A percentile compares a stretch with the other conserved stretches of the same genome.
These are phyloP conservation scores for Acorus gramineus DNA, from an alignment of 106 monocot genomes.

Conservation along the genomic window DNA sequence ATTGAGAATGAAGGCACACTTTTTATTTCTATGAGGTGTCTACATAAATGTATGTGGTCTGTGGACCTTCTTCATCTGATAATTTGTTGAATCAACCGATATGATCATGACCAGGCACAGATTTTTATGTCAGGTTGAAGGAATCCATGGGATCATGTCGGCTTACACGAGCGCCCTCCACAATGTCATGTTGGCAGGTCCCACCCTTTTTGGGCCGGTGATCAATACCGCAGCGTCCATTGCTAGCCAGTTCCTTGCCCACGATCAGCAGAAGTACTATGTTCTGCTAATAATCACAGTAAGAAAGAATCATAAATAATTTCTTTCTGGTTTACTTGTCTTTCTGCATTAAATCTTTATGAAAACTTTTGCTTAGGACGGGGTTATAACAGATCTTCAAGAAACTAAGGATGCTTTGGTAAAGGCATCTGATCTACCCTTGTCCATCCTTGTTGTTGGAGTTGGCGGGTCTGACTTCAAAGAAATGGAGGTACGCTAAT, in stretches of 20 bases:
- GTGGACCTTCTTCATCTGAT: too few species aligned
- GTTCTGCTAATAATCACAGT: constrained; percentile 84
- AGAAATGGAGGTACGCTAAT: constrained; percentile 72
- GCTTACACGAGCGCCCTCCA: constrained; percentile 78
- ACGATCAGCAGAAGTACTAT: constrained; percentile 52
- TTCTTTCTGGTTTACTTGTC: background rate
- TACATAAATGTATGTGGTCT: too few species aligned
- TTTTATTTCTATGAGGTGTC: too few species aligned
- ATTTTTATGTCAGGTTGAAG: constrained; percentile 53
- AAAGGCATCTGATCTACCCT: constrained; percentile 78
- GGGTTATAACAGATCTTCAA: constrained; percentile 88
- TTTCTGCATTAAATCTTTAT: background rate
- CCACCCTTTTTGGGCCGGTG: constrained; percentile 83
- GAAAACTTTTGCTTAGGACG: constrained; percentile 46
- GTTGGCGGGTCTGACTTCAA: constrained; percentile 89
- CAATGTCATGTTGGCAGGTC: constrained; percentile 91
- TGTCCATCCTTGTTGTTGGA: constrained; percentile 88
- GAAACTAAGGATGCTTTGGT: constrained; percentile 87
- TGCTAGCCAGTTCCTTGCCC: constrained; percentile 48
- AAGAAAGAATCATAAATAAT: constrained; percentile 3
- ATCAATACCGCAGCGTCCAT: constrained; percentile 58
- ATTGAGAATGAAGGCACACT: too few species aligned
- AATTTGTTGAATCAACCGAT: too few species aligned
- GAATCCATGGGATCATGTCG: constrained; percentile 86
- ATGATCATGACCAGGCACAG: too few species aligned